Conservation (phyloP, 805 yeast species). For the Sugiyamaella marilandica region DNA sequence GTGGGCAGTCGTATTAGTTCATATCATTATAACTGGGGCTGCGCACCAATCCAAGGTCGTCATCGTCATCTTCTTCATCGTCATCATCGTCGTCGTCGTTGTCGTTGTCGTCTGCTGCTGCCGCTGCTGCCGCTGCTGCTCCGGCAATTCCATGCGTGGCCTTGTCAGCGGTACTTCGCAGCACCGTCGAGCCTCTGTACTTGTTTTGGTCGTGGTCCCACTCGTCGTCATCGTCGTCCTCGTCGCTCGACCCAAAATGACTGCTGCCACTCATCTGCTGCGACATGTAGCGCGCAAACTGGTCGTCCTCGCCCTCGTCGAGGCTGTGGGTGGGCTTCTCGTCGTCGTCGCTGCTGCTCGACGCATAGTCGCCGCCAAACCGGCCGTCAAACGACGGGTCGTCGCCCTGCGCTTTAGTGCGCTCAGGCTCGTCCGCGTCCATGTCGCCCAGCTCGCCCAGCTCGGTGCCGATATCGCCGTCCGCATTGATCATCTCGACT, state of each 20-base stretch:
- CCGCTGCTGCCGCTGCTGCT: slow-evolving; percentile 9
- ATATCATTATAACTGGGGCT: slow-evolving; percentile 37
- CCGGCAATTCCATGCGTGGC: not conserved
- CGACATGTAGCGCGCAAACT: slow-evolving; percentile 69
- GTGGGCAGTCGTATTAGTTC: slow-evolving; percentile 15
- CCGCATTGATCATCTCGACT: slow-evolving; percentile 33
- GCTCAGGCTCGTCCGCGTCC: slow-evolving; percentile 24
- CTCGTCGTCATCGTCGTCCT: slow-evolving; percentile 54
- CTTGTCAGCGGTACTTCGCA: not conserved
- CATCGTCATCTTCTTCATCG: slow-evolving; percentile 21
- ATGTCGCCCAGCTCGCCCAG: slow-evolving; percentile 16
- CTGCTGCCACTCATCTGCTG: slow-evolving; percentile 61
- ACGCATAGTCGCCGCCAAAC: slow-evolving; percentile 19
- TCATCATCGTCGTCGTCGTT: slow-evolving; percentile 34
- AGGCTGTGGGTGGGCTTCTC: slow-evolving; percentile 30
- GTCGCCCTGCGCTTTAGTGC: slow-evolving; percentile 14
- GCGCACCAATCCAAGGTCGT: slow-evolving; percentile 33
- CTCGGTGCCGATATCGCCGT: slow-evolving; percentile 20
- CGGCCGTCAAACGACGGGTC: slow-evolving; percentile 5
- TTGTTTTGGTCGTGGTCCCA: slow-evolving; percentile 18
- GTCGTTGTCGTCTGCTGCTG: not conserved
- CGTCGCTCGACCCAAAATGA: slow-evolving; percentile 50
- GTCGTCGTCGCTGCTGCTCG: slow-evolving; percentile 23
- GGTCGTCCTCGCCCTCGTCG: slow-evolving; percentile 36
- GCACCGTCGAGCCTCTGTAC: not conserved